phyloP scores from a whole-genome alignment of 805 yeast genomes.

The Cyberlindnera xylosilytica region DNA sequence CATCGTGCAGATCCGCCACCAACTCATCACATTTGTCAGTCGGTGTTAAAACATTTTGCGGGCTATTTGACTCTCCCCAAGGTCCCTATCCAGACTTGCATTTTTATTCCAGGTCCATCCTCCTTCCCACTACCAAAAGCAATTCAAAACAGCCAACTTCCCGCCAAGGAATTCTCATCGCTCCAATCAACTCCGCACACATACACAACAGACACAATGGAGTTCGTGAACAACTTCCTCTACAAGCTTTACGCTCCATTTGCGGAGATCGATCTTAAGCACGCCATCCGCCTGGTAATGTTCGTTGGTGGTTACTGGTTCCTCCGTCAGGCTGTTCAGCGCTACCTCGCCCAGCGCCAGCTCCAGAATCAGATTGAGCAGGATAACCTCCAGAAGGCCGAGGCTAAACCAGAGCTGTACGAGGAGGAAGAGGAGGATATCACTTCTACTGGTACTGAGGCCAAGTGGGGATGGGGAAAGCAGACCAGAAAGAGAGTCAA shows the following conservation, averaged over 20 bases:
- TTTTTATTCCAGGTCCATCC: no score
- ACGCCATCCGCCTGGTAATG: slow-evolving; percentile 45
- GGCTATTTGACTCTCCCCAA: no score
- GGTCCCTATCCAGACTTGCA: no score
- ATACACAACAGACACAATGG: slow-evolving; percentile 5
- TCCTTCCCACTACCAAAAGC: no score
- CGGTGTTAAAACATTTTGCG: no score
- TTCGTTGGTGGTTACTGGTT: slow-evolving; percentile 63
- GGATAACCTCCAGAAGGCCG: slow-evolving; percentile 43
- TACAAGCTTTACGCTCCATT: slow-evolving; percentile 6
- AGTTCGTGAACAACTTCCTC: slow-evolving; percentile 4
- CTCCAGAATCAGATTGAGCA: slow-evolving; percentile 47
- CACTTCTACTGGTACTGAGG: slow-evolving; percentile 37
- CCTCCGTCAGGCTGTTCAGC: slow-evolving; percentile 52
- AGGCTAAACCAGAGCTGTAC: slow-evolving; percentile 30
- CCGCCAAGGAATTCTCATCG: no score
- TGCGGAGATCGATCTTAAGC: slow-evolving; percentile 40
- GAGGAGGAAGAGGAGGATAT: slow-evolving; percentile 35
- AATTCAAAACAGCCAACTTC: no score
- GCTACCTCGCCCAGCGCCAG: slow-evolving; percentile 56
- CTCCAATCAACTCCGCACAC: not conserved
- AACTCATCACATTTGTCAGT: not conserved
- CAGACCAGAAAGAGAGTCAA: slow-evolving; percentile 60
- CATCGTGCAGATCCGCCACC: not conserved
- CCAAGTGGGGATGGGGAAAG: slow-evolving; percentile 78